Conservation (phyloP, 2,329 filamentous ascomycete genomes). For the Neodidymelliopsis sp. region DNA sequence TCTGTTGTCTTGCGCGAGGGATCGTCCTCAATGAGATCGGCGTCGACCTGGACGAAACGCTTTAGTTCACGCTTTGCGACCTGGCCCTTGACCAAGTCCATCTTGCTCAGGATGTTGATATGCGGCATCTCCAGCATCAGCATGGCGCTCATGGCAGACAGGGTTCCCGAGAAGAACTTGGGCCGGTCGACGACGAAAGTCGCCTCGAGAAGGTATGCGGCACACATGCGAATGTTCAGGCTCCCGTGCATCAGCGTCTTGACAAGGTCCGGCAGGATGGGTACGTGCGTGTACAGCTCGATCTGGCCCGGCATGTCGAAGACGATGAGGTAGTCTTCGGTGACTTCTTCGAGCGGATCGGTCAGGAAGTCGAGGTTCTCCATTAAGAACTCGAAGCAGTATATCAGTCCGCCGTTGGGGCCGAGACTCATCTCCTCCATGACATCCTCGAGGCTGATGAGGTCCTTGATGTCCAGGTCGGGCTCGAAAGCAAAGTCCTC, state of each 20-base stretch:
- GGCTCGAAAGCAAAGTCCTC: conserved; percentile 91
- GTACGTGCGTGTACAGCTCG: conserved; percentile 96
- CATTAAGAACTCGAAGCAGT: conserved; percentile 95
- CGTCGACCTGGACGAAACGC: conserved; percentile 87
- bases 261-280: conserved; percentile 84
- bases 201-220: conserved; percentile 91
- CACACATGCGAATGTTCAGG: conserved; percentile 90
- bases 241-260: conserved; percentile 82
- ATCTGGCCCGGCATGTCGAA: conserved; percentile 99
- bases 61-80: conserved; percentile 87
- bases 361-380: conserved; percentile 93
- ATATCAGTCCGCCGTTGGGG: conserved; percentile 91
- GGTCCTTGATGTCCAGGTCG: conserved; percentile 93
- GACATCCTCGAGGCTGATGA: conserved; percentile 92
- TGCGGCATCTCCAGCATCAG: conserved; percentile 97
- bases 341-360: conserved; percentile 81
- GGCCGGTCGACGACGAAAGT: conserved; percentile 95
- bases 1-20: conserved; percentile 57
- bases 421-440: conserved; percentile 94
- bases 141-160: conserved; percentile 99
- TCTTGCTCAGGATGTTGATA: conserved; percentile 95
- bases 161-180: conserved; percentile 95
- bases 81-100: conserved; percentile 94
- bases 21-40: conserved; percentile 81
- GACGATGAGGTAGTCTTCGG: conserved; percentile 95